Base-by-base conservation (phyloP, 352 stramenopile genomes). In the Globisporangium camurandrum region DNA sequence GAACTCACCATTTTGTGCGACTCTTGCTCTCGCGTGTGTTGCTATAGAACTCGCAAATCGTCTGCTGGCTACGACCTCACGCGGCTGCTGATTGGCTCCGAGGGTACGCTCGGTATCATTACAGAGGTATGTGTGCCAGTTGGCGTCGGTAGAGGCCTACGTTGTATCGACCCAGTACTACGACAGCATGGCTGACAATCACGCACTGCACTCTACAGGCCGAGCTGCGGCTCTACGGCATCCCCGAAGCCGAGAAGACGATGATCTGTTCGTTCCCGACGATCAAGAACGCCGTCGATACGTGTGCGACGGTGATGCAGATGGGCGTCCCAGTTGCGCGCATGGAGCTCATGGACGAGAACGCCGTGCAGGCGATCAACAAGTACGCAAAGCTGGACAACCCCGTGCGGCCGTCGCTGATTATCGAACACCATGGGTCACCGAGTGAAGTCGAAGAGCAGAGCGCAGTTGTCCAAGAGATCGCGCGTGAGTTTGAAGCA, bases 61-160 rank as follows among this genome's bases (percentile, higher is more conserved):
- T 97, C 91, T 22, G 95, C 96, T n/a, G 96, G 96, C 3, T 99
- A 98, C 67, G 95, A 99, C 61, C 77, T 99, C 41, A 95, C 93
- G 0, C 75, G 80, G 8, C 65, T 99, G n/a, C 67, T 98, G 16
- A 95, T 97, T 50, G 95, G 95, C 5, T 97, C 85, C 17, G 96
- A 99, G 65, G 95, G 95, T 23, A 98, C 93, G 27, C 72, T 98
- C 7, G 95, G 77, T 0, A 75, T 98, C 41, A 81, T 99, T n/a
- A 99, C 95, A 1, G 85, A 97, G 64, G 69, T 82, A 46, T 20
- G 19, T 22, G 12, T n/a, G n/a, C n/a, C n/a, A n/a, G n/a, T n/a
- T n/a, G n/a, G n/a, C n/a, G n/a, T n/a, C n/a, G n/a, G n/a, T n/a
- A n/a, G n/a, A n/a, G n/a, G n/a, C n/a, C n/a, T n/a, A n/a, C n/a